Evolutionary conservation across 1,284 basidiomycete genomes (phyloP), one percentile per base, ranked within the genome.

Genomic region (Moesziomyces sp.): DNA sequence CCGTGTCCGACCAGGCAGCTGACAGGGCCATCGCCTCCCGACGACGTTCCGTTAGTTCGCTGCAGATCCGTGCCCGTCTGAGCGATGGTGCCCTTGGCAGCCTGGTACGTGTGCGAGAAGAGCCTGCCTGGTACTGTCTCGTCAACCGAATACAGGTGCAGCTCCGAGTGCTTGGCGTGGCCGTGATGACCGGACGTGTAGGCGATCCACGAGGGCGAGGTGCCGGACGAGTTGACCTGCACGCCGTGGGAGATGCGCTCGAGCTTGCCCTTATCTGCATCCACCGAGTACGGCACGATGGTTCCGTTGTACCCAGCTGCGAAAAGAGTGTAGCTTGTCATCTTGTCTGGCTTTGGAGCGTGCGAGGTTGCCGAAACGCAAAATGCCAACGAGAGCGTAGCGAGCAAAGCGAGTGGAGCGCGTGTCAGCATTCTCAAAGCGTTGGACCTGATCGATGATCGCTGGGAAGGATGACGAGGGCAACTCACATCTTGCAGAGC

Each of bases 1-100:
- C 71, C 71, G 18, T 74, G 65, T 0, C 71, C 71, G 42, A 74
- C 38, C 11, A 65, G 28, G 28, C 52, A 56, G 48, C 58, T 61
- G 1, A 74, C 71, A 0, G 71, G 71, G 0, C 66, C 71, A 34
- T 61, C 57, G 2, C 71, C 71, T 30, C 59, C 64, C 14, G 35
- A 43, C n/a, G 48, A 63, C 2, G 53, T 51, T 0, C 70, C 69
- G n/a, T 59, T 63, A 3, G 34, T 24, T 0, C 49, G 40, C 23
- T 64, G 60, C 2, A 38, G 28, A 1, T 24, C 21, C 10, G 42
- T 50, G 14, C 68, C 63, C 1, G 54, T 65, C 14, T 52, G 51
- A 1, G 11, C n/a, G 52, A 71, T 67, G 26, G 7, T 13, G 7
- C 45, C 52, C 0, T 50, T 46, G 3, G 43, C 11, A 0, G 52